Conservation (phyloP, 1,139 yeast genomes). For the Debaryomyces udenii region DNA sequence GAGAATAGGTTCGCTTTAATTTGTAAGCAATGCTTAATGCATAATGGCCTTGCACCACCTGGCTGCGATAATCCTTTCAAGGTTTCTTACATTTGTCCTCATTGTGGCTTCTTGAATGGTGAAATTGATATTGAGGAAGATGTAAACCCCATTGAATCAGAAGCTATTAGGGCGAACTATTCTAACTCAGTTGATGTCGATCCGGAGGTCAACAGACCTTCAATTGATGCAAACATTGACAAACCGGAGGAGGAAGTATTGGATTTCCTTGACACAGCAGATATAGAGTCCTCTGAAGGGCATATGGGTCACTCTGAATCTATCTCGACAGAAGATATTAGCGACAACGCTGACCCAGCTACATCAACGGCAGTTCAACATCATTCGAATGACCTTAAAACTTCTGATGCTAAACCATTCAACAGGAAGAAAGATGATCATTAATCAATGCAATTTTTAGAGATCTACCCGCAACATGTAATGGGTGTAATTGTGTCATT, state of each 20-base stretch:
- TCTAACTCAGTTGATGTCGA: background rate
- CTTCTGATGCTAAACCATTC: too few relatives aligned
- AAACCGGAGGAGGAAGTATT: background rate
- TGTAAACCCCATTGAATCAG: slow-evolving; percentile 1
- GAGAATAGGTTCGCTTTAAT: slow-evolving; percentile 72
- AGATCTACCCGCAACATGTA: background rate
- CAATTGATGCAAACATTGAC: background rate
- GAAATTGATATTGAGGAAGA: slow-evolving; percentile 9
- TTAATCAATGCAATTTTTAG: background rate
- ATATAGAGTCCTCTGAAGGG: too few relatives aligned
- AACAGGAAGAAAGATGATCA: too few relatives aligned
- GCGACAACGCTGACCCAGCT: too few relatives aligned
- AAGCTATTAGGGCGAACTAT: background rate
- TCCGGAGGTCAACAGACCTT: background rate
- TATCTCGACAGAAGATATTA: too few relatives aligned
- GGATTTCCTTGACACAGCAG: too few relatives aligned
- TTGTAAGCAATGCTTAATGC: slow-evolving; percentile 63
- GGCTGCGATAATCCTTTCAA: slow-evolving; percentile 54
- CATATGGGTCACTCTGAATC: too few relatives aligned
- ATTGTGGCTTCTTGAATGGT: slow-evolving; percentile 67
- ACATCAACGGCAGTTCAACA: background rate
- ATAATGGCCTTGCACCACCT: slow-evolving; percentile 85
- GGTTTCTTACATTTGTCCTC: slow-evolving; percentile 70
- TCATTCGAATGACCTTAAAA: background rate
- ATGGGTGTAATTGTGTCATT: background rate